Percentiles rank a stretch among this genome's conserved stretches.
phyloP scores from a whole-genome alignment of 2,329 filamentous ascomycete species.

The Trichoderma aggressivum region DNA sequence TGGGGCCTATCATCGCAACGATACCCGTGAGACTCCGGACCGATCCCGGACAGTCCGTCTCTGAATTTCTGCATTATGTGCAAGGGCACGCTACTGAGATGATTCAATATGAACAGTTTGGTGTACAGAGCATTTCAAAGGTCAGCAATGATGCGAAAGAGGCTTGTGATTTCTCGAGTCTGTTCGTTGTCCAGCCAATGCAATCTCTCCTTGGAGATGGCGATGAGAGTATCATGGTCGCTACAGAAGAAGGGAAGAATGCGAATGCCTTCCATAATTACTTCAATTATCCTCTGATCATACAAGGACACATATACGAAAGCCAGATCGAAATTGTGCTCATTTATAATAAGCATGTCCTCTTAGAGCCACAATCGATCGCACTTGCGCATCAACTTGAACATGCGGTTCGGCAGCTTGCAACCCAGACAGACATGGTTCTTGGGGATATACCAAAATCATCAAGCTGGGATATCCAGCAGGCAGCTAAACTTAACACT shows the following conservation, averaged over 20 bases:
- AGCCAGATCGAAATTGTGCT: slow-evolving; percentile 1
- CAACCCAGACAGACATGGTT: not conserved
- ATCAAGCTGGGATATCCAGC: not conserved
- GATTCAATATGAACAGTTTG: slow-evolving; percentile 8
- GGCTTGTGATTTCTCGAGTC: slow-evolving; percentile 14
- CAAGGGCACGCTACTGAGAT: slow-evolving; percentile 3
- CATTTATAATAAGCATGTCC: not conserved
- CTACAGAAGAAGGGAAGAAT: not conserved
- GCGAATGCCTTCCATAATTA: not conserved
- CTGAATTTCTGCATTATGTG: not conserved
- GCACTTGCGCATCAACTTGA: slow-evolving; percentile 1
- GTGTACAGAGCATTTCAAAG: slow-evolving; percentile 1
- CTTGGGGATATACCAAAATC: not conserved
- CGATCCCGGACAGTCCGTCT: not conserved
- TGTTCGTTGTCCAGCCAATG: slow-evolving; percentile 19
- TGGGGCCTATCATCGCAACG: slow-evolving; percentile 11
- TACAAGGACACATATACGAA: slow-evolving; percentile 4
- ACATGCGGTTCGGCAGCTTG: slow-evolving; percentile 3
- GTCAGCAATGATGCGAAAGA: slow-evolving; percentile 16
- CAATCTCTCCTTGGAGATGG: not conserved
- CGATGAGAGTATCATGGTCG: not conserved
- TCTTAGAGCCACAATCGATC: not conserved
- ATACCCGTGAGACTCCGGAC: slow-evolving; percentile 5
- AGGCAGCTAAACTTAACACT: not conserved
- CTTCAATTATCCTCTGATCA: slow-evolving; percentile 7